phyloP scores from a whole-genome alignment of 441 rosid species.

The Gossypium trilobum region DNA sequence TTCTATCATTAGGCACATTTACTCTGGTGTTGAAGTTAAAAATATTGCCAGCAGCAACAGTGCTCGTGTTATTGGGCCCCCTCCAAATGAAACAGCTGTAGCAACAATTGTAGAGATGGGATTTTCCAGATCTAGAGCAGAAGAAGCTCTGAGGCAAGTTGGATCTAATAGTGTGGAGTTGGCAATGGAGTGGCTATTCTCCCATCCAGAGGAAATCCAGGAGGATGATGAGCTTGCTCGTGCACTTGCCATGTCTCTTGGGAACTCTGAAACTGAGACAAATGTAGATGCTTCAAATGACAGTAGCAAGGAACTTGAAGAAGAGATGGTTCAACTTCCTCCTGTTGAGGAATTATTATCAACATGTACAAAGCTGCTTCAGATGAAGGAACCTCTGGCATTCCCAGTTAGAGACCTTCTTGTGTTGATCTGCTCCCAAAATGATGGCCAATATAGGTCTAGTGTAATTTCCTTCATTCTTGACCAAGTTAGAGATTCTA shows the following conservation, averaged over 20 bases:
- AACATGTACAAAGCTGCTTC: constrained; percentile 79
- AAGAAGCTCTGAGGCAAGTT: constrained; percentile 94
- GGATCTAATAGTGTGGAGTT: constrained; percentile 89
- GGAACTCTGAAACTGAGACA: constrained; percentile 71
- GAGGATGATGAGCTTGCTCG: constrained; percentile 99
- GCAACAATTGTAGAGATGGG: constrained; percentile 97
- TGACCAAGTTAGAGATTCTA: constrained; percentile 56
- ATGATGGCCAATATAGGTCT: constrained; percentile 79
- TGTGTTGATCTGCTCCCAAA: constrained; percentile 75
- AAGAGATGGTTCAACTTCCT: constrained; percentile 78
- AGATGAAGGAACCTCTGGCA: constrained; percentile 80
- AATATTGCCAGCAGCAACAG: constrained; percentile 39
- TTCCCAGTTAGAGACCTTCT: constrained; percentile 90
- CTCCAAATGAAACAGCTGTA: constrained; percentile 82
- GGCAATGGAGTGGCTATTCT: constrained; percentile 97
- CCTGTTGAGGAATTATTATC: constrained; percentile 79
- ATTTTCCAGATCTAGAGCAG: constrained; percentile 87
- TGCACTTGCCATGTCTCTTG: constrained; percentile 95
- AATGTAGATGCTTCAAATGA: constrained; percentile 55
- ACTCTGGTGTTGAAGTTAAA: constrained; percentile 94
- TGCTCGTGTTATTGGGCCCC: constrained; percentile 71
- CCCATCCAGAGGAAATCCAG: constrained; percentile 84
- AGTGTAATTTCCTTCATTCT: constrained; percentile 68
- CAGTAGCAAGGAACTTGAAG: constrained; percentile 45
- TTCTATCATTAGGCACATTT: constrained; percentile 81